Evolutionary conservation across 2,329 filamentous ascomycete genomes (phyloP), one percentile per base, ranked within the genome.

Genomic region (Metarhizium rileyi): DNA sequence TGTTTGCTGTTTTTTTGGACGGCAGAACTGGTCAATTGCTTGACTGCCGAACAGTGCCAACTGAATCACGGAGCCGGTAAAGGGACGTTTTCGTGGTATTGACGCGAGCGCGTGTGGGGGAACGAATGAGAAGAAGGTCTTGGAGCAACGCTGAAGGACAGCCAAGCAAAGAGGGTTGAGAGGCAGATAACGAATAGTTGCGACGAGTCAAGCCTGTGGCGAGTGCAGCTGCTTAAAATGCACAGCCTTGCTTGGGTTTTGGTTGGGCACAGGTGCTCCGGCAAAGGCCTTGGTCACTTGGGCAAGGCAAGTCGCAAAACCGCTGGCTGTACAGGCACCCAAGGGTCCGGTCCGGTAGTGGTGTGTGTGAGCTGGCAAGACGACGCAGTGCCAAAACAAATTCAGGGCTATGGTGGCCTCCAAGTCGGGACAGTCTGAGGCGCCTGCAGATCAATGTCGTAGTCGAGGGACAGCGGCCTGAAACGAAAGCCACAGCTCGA

Each of bases 341-440:
- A 75, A 75, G 75, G 70, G 74, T 77, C 75, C 76, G 70, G 73
- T 70, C 72, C 74, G 76, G 74, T 68, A 18, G 35, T 20, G 76
- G 70, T n/a, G 68, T 71, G 77, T 81, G 10, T 47, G 78, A 73
- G 78, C 73, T 81, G 78, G 77, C 78, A 81, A 61, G 68, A 61
- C 62, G 66, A 65, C 67, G 71, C 69, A 67, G 74, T 67, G 56
- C 44, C 46, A 50, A n/a, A 33, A 14, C 14, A 20, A 38, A 7
- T n/a, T 42, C 38, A 47, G 47, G 44, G 35, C 50, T 20, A 22
- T 43, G 35, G 68, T 70, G 51, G 52, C 69, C 69, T 72, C 69
- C 72, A 70, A 71, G 70, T n/a, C n/a, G n/a, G 70, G 71, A 70
- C 66, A 70, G 71, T 71, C 70, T 72, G 30, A 73, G 70, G 72